Conservation (phyloP, 768 basidiomycete genomes). For the Boletellus ananiceps region DNA sequence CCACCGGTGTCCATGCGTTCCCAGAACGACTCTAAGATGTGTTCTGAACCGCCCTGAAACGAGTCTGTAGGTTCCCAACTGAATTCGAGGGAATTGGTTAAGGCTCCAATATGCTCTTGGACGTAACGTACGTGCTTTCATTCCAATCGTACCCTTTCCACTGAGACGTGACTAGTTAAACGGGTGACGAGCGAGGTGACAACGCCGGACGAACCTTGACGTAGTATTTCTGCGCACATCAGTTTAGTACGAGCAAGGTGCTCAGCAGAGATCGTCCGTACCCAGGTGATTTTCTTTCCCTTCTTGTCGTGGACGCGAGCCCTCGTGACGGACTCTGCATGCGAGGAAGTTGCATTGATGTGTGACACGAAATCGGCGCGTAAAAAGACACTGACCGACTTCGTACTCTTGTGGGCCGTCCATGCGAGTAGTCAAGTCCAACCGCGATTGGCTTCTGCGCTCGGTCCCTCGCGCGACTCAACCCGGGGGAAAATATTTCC, state of each 20-base stretch:
- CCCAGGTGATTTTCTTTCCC: conserved; percentile 49
- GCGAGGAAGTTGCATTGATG: background rate
- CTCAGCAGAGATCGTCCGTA: conserved; percentile 24
- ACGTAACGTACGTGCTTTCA: conserved; percentile 53
- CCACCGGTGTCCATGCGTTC: conserved; percentile 28
- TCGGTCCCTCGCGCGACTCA: background rate
- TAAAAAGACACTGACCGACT: conserved; percentile 49
- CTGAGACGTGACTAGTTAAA: conserved; percentile 29
- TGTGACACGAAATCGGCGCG: background rate
- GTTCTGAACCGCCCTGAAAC: conserved; percentile 51
- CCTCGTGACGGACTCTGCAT: conserved; percentile 47
- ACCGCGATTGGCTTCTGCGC: background rate
- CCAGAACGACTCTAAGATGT: conserved; percentile 42
- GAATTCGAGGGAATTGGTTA: conserved; percentile 6
- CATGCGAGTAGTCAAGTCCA: conserved; percentile 23
- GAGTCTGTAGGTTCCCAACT: conserved; percentile 70
- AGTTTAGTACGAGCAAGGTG: conserved; percentile 10
- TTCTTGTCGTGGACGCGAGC: conserved; percentile 48
- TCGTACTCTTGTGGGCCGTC: conserved; percentile 52
- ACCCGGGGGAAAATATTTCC: conserved; percentile 17
- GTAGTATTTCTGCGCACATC: conserved; percentile 43
- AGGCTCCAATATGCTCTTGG: background rate
- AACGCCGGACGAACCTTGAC: conserved; percentile 46
- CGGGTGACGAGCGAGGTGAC: background rate
- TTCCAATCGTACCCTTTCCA: conserved; percentile 56